Conservation (phyloP, 2,329 filamentous ascomycete genomes). For the Curvularia sp. region DNA sequence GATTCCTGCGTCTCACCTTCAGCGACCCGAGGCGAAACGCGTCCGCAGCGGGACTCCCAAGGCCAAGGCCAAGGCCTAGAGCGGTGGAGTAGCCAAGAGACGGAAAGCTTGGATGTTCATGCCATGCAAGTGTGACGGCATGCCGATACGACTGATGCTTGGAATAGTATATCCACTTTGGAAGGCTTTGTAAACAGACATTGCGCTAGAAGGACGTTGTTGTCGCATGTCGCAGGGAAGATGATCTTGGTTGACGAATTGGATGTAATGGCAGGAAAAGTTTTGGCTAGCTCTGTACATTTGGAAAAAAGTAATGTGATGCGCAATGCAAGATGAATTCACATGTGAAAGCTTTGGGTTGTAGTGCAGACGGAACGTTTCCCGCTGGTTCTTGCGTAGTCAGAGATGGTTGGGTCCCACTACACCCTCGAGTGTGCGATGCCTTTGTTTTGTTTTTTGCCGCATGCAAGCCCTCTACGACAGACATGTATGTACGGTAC, state of each 20-base stretch:
- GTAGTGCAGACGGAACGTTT: background rate
- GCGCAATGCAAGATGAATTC: background rate
- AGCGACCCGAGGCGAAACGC: constrained; percentile 75
- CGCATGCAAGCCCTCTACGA: background rate
- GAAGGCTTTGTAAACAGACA: constrained; percentile 2
- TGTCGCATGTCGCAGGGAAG: background rate
- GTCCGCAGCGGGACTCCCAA: constrained; percentile 59
- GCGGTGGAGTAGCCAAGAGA: background rate
- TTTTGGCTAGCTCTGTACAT: constrained; percentile 27
- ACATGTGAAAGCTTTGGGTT: background rate
- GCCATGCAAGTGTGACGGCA: background rate
- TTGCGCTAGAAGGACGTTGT: background rate
- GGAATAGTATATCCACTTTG: background rate
- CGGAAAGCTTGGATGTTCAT: background rate
- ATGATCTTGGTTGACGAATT: constrained; percentile 14
- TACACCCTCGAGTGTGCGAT: constrained; percentile 1
- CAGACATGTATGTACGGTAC: background rate
- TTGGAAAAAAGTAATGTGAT: constrained; percentile 21
- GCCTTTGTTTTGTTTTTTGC: background rate
- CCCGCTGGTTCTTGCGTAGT: constrained; percentile 1
- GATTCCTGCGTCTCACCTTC: constrained; percentile 90
- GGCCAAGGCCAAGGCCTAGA: constrained; percentile 46
- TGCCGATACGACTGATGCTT: background rate
- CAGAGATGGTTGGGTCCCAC: constrained; percentile 8
- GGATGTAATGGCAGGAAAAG: constrained; percentile 23